Percentiles rank a stretch among this genome's conserved stretches.
These are phyloP conservation scores for Neoscytalidium dimidiatum DNA, from an alignment of 2,329 filamentous ascomycete species.

Conservation along the genomic window DNA sequence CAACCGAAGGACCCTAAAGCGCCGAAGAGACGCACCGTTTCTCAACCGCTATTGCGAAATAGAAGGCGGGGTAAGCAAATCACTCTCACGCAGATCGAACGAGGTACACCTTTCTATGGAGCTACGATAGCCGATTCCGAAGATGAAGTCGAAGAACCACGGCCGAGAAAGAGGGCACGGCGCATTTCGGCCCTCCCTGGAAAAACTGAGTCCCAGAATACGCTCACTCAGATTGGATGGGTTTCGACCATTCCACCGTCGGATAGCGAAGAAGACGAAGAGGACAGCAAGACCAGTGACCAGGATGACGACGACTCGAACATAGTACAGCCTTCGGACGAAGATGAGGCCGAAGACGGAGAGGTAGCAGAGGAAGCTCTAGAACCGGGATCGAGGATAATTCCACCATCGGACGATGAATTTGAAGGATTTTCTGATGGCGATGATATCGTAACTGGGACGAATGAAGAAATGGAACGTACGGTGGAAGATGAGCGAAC, in stretches of 20 bases:
- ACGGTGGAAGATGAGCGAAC: not conserved
- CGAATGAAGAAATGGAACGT: not conserved
- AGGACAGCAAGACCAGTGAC: not conserved
- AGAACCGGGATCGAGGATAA: not conserved
- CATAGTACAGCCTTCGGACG: not conserved
- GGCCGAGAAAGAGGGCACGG: not conserved
- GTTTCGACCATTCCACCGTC: not conserved
- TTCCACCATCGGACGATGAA: not conserved
- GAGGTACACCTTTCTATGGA: not conserved
- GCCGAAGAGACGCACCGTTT: not conserved
- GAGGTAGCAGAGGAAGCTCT: not conserved
- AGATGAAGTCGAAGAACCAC: not conserved
- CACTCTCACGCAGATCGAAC: constrained; percentile 14
- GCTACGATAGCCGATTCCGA: not conserved
- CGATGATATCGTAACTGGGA: not conserved
- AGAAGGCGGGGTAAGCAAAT: not conserved
- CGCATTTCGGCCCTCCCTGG: not conserved
- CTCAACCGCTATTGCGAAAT: not conserved
- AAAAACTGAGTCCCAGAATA: constrained; percentile 14
- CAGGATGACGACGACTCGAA: not conserved
- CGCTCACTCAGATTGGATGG: constrained; percentile 18
- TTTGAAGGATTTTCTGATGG: constrained; percentile 9
- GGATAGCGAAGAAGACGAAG: constrained; percentile 9
- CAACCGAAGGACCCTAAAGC: not conserved
- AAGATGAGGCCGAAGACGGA: not conserved